Percentiles rank a stretch among this genome's conserved stretches.
Evolutionary conservation across 805 yeast genomes (phyloP).

Genomic region (Teunomyces stri): DNA sequence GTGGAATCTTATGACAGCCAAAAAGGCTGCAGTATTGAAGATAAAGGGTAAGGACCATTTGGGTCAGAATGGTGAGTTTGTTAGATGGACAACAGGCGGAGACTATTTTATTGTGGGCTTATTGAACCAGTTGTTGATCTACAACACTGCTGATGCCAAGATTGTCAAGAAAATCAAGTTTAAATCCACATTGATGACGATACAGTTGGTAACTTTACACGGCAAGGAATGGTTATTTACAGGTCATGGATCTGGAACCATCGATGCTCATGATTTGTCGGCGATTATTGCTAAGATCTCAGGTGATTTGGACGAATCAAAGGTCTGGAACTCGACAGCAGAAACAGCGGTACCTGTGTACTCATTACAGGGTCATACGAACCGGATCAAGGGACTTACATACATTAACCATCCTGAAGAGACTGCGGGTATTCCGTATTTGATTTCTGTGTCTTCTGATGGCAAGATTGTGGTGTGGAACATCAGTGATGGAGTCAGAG

Average conservation of each 20-base stretch:
- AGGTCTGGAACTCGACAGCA: slow-evolving; percentile 22
- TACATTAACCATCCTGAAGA: slow-evolving; percentile 42
- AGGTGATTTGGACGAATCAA: slow-evolving; percentile 22
- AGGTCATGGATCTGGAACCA: slow-evolving; percentile 71
- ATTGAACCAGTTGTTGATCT: slow-evolving; percentile 60
- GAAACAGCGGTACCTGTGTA: slow-evolving; percentile 47
- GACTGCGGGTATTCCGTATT: slow-evolving; percentile 38
- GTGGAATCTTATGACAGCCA: slow-evolving; percentile 97
- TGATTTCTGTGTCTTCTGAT: slow-evolving; percentile 87
- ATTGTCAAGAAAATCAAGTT: slow-evolving; percentile 53
- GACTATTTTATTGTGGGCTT: slow-evolving; percentile 74
- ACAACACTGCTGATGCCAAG: slow-evolving; percentile 60
- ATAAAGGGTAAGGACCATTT: slow-evolving; percentile 64
- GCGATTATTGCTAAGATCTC: slow-evolving; percentile 12
- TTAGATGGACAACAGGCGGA: slow-evolving; percentile 69
- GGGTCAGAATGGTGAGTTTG: slow-evolving; percentile 63
- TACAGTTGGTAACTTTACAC: slow-evolving; percentile 49
- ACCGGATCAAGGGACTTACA: slow-evolving; percentile 77
- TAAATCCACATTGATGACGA: slow-evolving; percentile 61
- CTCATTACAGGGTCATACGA: slow-evolving; percentile 74
- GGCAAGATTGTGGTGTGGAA: slow-evolving; percentile 94
- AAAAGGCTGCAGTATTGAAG: slow-evolving; percentile 83
- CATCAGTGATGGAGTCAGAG: slow-evolving; percentile 46
- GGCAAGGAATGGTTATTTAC: slow-evolving; percentile 57
- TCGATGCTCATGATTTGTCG: slow-evolving; percentile 52